Conservation (phyloP, 2,329 filamentous ascomycete genomes). For the Hawksworthiomyces lignivorus region DNA sequence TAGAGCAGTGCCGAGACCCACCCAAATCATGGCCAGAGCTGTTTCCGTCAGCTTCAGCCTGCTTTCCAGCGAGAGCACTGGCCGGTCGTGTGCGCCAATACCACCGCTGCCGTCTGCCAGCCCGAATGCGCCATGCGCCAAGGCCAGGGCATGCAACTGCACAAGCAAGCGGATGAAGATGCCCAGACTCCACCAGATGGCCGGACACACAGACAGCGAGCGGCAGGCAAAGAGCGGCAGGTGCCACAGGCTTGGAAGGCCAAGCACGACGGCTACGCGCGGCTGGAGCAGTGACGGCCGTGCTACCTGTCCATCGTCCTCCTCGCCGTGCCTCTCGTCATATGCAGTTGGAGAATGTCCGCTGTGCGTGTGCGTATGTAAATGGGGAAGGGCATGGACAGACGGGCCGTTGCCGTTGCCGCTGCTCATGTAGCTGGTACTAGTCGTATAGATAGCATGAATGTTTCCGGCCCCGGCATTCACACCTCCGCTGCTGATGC, state of each 20-base stretch:
- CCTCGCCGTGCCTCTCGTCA: constrained; percentile 6
- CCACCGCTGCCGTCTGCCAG: not conserved
- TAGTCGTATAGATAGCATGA: no score
- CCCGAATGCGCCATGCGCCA: constrained; percentile 12
- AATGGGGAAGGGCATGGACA: not conserved
- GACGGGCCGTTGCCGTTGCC: constrained; percentile 2
- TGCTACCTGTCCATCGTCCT: constrained; percentile 11
- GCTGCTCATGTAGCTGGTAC: constrained; percentile 3
- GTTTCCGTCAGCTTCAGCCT: constrained; percentile 58
- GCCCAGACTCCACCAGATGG: constrained; percentile 63
- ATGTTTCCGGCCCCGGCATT: no score
- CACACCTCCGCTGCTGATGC: no score
- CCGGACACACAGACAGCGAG: constrained; percentile 63
- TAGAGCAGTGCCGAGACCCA: no score
- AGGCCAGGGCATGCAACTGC: constrained; percentile 39
- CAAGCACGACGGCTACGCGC: constrained; percentile 69
- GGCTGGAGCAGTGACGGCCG: constrained; percentile 55
- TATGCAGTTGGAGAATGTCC: not conserved
- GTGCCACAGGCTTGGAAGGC: constrained; percentile 66
- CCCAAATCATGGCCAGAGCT: constrained; percentile 66
- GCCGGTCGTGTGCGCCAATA: constrained; percentile 23
- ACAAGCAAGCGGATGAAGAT: constrained; percentile 61
- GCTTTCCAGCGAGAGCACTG: constrained; percentile 28
- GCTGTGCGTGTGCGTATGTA: not conserved
- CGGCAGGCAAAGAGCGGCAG: constrained; percentile 64